Evolutionary conservation across 352 stramenopile genomes (phyloP), one percentile per base, ranked within the genome.

Genomic region (Phytophthora uliginosa): DNA sequence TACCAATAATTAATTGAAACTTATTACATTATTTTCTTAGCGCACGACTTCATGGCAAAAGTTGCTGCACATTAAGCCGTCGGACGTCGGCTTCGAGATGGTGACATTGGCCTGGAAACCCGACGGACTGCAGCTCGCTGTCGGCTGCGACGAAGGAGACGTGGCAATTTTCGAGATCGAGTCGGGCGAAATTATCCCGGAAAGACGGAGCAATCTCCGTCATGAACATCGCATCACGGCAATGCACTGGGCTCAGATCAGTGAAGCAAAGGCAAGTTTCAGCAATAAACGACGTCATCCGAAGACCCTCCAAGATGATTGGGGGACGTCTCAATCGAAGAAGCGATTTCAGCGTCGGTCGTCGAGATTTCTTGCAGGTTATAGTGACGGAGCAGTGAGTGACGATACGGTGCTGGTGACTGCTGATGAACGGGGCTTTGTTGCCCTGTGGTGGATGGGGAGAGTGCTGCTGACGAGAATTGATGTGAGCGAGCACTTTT

Each of bases 1-100:
- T 31, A 31, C 28, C 28, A 34, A 59, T 34, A 61, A 8, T 60
- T 36, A 34, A 22, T 42, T 28, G 7, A 55, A 17, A 22, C 57
- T 62, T 31, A 58, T 45, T 36, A 56, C 20, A 17, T 66, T 47
- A 51, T 51, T 54, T 50, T 15, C 4, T 9, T 62, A 96, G 89
- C 84, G 86, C 31, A 90, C 86, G 45, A 84, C 91, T 0, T 91
- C 84, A 15, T 96, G 89, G 89, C 88, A 95, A 55, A 87, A 85
- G 9, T 53, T 94, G 59, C 51, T 96, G 53, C 86, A 94, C 38
- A 63, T 94, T 50, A 90, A 91, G 62, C 76, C 85, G 20, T 84
- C 85, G 2, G 82, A 94, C 26, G 72, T 92, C 18, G 60, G 57
- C 17, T 85, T 89, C 4, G 78, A 91, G 51, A 86, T 93, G 60